Percentiles rank a stretch among this genome's conserved stretches.
These are phyloP conservation scores for Diaporthe capsici DNA, from an alignment of 2,329 filamentous ascomycete species.

Conservation along the genomic window DNA sequence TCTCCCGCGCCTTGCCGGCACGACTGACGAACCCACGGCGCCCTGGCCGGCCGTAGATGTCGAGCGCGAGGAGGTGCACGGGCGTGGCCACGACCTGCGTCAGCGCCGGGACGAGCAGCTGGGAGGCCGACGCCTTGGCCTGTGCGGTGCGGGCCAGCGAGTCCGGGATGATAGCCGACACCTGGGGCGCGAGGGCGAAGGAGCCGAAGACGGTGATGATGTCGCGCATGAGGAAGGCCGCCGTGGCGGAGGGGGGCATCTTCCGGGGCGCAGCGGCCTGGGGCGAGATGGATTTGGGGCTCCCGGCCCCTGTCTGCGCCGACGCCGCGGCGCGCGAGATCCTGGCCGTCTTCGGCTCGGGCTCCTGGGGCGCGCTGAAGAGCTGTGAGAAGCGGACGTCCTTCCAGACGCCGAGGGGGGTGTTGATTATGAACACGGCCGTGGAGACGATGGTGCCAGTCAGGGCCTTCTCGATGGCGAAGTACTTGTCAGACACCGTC, in stretches of 20 bases:
- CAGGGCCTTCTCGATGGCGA: slow-evolving; percentile 16
- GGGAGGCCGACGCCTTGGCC: slow-evolving; percentile 8
- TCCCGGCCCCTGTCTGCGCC: slow-evolving; percentile 5
- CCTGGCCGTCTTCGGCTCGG: not conserved
- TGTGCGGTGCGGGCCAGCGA: not conserved
- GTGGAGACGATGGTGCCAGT: slow-evolving; percentile 16
- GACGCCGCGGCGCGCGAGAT: slow-evolving; percentile 4
- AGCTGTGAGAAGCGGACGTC: slow-evolving; percentile 30
- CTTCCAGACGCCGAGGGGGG: slow-evolving; percentile 28
- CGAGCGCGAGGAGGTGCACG: slow-evolving; percentile 19
- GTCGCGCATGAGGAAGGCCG: slow-evolving; percentile 25
- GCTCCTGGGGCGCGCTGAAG: slow-evolving; percentile 14
- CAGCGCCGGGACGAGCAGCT: slow-evolving; percentile 21
- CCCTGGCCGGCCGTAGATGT: slow-evolving; percentile 13
- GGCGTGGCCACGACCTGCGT: slow-evolving; percentile 28
- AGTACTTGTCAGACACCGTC: slow-evolving; percentile 21
- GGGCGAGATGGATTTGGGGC: not conserved
- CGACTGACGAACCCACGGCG: not conserved
- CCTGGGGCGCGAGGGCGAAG: slow-evolving; percentile 24
- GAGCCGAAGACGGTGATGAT: slow-evolving; percentile 28
- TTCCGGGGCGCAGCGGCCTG: not conserved
- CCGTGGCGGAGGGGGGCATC: slow-evolving; percentile 16
- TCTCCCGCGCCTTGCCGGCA: slow-evolving; percentile 7
- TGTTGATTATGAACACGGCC: slow-evolving; percentile 25
- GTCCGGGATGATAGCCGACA: slow-evolving; percentile 16